These are phyloP conservation scores for Neocatenulostroma microsporum DNA, from an alignment of 2,329 filamentous ascomycete genomes.

Conservation along the genomic window DNA sequence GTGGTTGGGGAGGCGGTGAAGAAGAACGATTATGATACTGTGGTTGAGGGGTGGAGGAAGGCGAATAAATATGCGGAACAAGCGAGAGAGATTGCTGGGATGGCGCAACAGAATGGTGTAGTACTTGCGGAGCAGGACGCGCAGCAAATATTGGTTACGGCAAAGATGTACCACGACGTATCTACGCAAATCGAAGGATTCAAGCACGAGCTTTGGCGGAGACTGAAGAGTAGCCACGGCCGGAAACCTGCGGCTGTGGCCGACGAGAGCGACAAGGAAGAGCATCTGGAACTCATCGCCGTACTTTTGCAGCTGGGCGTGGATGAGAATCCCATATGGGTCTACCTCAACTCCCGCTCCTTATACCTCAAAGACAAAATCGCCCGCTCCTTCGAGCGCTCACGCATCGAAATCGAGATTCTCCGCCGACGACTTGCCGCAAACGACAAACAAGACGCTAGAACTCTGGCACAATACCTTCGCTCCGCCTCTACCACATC, in stretches of 20 bases:
- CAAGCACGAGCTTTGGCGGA: constrained; percentile 84
- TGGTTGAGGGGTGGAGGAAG: constrained; percentile 67
- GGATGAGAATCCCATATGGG: constrained; percentile 92
- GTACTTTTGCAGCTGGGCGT: constrained; percentile 89
- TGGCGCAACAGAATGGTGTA: constrained; percentile 41
- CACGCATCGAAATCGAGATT: constrained; percentile 86
- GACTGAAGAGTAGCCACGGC: constrained; percentile 41
- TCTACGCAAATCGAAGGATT: constrained; percentile 78
- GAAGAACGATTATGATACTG: constrained; percentile 77
- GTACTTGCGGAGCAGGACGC: constrained; percentile 69
- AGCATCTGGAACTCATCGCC: constrained; percentile 86
- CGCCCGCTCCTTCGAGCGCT: constrained; percentile 69
- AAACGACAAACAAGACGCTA: constrained; percentile 61
- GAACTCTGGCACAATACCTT: constrained; percentile 66
- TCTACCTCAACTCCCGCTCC: constrained; percentile 86
- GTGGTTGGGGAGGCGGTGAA: constrained; percentile 77
- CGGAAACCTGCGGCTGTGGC: constrained; percentile 18
- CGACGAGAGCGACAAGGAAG: constrained; percentile 50
- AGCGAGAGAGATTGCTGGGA: constrained; percentile 59
- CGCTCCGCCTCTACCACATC: constrained; percentile 50
- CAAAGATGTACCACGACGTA: constrained; percentile 91
- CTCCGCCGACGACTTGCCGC: constrained; percentile 69
- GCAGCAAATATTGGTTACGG: constrained; percentile 79
- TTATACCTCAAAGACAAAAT: constrained; percentile 86
- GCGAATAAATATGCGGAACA: constrained; percentile 78